These are phyloP conservation scores for Bombardia bombarda DNA, from an alignment of 495 filamentous ascomycete genomes.

Conservation along the genomic window DNA sequence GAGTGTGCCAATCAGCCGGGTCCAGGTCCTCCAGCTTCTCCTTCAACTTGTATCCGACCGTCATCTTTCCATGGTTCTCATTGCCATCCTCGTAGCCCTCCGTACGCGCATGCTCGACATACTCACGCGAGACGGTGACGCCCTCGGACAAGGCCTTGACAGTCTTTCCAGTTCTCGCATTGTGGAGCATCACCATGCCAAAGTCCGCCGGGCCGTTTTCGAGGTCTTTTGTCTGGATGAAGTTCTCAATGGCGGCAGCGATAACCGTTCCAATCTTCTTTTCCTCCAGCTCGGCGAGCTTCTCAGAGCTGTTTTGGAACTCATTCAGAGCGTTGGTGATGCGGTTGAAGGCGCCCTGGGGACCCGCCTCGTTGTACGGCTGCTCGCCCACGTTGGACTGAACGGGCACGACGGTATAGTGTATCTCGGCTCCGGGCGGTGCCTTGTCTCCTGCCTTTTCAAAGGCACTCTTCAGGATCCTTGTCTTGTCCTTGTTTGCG, in stretches of 20 bases:
- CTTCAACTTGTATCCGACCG: conserved; percentile 9
- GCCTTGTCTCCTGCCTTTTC: not conserved
- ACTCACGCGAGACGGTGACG: conserved; percentile 9
- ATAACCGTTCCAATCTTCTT: conserved; percentile 4
- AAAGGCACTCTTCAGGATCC: not conserved
- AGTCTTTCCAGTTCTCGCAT: conserved; percentile 1
- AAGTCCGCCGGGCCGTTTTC: conserved; percentile 5
- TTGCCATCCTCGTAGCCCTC: conserved; percentile 11
- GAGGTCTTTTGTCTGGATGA: not conserved
- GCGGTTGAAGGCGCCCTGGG: conserved; percentile 9
- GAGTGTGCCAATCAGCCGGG: conserved; percentile 13
- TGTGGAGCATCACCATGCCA: conserved; percentile 12
- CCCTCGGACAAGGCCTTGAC: conserved; percentile 4
- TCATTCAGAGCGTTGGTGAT: conserved; percentile 3
- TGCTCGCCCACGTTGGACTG: conserved; percentile 16
- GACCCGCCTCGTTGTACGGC: conserved; percentile 10
- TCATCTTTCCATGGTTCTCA: conserved; percentile 6
- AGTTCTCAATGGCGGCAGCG: conserved; percentile 12
- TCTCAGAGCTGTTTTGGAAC: not conserved
- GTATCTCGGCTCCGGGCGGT: not conserved
- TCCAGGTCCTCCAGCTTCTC: conserved; percentile 5
- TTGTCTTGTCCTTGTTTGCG: conserved; percentile 4
- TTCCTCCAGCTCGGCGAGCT: not conserved
- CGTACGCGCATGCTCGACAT: conserved; percentile 2
- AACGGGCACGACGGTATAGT: conserved; percentile 1